Evolutionary conservation across 192 early-diverging fungal genomes (phyloP).

Genomic region (Pecoramyces ruminantium): DNA sequence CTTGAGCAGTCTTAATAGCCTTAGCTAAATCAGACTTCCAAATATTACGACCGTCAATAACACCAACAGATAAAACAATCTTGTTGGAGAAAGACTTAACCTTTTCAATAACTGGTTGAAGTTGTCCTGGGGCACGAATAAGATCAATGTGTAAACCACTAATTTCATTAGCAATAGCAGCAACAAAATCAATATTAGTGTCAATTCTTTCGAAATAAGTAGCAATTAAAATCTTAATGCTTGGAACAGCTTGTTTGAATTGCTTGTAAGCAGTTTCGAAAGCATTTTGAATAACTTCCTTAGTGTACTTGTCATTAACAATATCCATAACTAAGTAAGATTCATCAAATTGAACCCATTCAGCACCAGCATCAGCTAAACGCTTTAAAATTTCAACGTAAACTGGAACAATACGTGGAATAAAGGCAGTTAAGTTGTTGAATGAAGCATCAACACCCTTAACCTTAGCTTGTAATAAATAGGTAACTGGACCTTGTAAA

Average conservation of each 20-base stretch:
- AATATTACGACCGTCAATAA: constrained; percentile 93
- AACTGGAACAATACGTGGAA: constrained; percentile 58
- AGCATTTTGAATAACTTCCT: constrained; percentile 15
- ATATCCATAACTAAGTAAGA: constrained; percentile 56
- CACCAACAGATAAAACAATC: constrained; percentile 73
- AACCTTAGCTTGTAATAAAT: constrained; percentile 73
- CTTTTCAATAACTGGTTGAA: constrained; percentile 48
- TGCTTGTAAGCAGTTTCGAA: constrained; percentile 46
- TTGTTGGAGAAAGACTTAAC: constrained; percentile 17
- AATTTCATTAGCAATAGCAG: constrained; percentile 43
- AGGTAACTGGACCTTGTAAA: constrained; percentile 77
- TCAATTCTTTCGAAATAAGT: constrained; percentile 86
- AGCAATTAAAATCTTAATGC: constrained; percentile 60
- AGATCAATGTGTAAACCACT: constrained; percentile 83
- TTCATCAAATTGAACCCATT: constrained; percentile 76
- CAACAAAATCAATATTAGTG: constrained; percentile 31
- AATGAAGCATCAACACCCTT: constrained; percentile 44
- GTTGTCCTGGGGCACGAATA: constrained; percentile 59
- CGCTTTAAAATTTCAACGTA: constrained; percentile 60
- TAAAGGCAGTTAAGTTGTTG: constrained; percentile 46
- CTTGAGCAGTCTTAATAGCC: constrained; percentile 46
- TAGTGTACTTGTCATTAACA: constrained; percentile 2
- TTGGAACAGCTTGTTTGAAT: constrained; percentile 25
- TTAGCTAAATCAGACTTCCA: constrained; percentile 80
- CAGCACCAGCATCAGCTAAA: constrained; percentile 58